Evolutionary conservation across 768 basidiomycete genomes (phyloP), one percentile per base, ranked within the genome.

Genomic region (Boletus barrowsii): DNA sequence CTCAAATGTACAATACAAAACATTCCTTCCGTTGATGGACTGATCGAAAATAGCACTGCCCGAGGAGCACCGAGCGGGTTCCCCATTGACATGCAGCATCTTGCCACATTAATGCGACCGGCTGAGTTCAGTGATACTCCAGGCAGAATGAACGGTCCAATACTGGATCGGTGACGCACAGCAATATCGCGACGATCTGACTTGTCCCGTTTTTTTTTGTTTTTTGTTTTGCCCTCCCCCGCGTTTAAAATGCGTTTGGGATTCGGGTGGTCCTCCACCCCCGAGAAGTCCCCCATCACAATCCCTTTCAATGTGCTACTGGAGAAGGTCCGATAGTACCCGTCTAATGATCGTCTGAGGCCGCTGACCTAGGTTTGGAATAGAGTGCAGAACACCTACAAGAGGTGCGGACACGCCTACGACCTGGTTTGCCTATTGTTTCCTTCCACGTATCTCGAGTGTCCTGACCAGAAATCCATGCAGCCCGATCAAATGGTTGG

Each of bases 371-470:
- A 26, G 20, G 33, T 42, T 50, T 47, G 43, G 43, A 51, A 51
- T 63, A 90, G 88, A 69, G 84, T 90, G 55, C 81, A 80, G 62
- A 79, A 86, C 61, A 77, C 73, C 36, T 90, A 83, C 68, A 79
- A 72, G 46, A 65, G 63, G 36, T 90, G 87, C 58, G 72, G 68
- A 15, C 87, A 89, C 62, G 69, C 71, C 58, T 77, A 76, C 58
- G 72, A 79, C 63, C 56, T 80, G 72, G 86, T 87, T 56, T 49
- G 79, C 62, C 42, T 50, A 47, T 47, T 62, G 44, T 51, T 56
- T 49, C 58, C 37, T 47, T 52, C 56, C 48, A 43, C 46, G 42
- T 53, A 51, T 51, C 41, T 49, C 41, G 42, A 32, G 49, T 43
- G n/a, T 42, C 47, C 47, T 59, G 51, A 60, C 60, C 44, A 26